Evolutionary conservation across 2,329 filamentous ascomycete genomes (phyloP), one percentile per base, ranked within the genome.

Genomic region (Fusarium siculi): DNA sequence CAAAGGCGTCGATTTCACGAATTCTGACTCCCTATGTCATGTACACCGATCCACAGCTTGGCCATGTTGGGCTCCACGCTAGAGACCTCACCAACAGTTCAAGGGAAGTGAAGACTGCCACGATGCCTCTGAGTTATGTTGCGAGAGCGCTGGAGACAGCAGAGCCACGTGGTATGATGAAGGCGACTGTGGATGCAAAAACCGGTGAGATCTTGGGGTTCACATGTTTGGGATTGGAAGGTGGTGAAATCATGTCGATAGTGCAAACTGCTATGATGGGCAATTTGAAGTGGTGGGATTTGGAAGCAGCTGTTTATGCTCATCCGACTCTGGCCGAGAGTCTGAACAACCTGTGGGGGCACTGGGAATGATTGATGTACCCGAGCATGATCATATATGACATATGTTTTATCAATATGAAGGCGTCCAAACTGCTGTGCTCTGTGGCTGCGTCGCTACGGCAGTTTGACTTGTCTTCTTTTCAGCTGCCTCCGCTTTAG

Each of bases 21-120:
- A 76, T 80, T 8, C 68, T 83, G 25, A 79, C 84, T 12, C 86
- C 87, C 7, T 87, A 87, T 70, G 84, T 85, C 9, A 81, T 87
- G 62, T 89, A 86, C 79, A 89, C 85, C 4, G 85, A 88, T 69
- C 87, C 87, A 9, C 86, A 89, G 77, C 81, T 89, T 16, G 87
- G 81, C 4, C 87, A 88, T 60, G 81, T 88, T 21, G 87, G 87
- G 2, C 74, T 87, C 11, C 85, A 86, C 60, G 83, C 84, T 34
- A 76, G 76, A 30, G 83, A 87, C 39, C 66, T 79, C 23, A 64
- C 68, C 25, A 73, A 74, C 10, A 68, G 75, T n/a, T 72, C 68
- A n/a, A 74, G 78, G 8, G 80, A 82, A 47, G 80, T 85, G 63
- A 82, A 83, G 72, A 81, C 81, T 4, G 85, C 85, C 11, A 83